A percentile compares a stretch with the other conserved stretches of the same genome.
Conservation (phyloP, 441 rosid species). For the Populus hybrid region DNA sequence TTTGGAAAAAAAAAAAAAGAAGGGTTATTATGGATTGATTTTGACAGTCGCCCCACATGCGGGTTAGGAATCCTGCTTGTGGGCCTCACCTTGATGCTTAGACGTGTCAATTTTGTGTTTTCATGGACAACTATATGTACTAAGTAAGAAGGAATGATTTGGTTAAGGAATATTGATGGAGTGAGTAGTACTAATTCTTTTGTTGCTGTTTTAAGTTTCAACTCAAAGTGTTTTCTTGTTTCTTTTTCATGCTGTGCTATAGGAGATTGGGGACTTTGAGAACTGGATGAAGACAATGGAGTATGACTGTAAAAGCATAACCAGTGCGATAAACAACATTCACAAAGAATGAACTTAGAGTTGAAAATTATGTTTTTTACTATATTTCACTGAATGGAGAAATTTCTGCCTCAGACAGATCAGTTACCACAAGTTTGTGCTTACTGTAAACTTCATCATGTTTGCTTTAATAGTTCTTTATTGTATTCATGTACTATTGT, state of each 20-base stretch:
- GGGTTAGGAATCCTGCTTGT: not conserved
- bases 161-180: not conserved
- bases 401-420: not conserved
- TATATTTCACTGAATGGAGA: not conserved
- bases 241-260: not conserved
- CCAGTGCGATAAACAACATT: constrained; percentile 60
- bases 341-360: constrained; percentile 34
- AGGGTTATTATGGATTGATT: not conserved
- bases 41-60: not conserved
- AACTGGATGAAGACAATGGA: constrained; percentile 94
- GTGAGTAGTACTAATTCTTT: not conserved
- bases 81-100: not conserved
- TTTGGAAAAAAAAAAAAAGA: not conserved
- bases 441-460: not conserved
- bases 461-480: not conserved
- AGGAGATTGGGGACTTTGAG: constrained; percentile 92
- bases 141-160: not conserved
- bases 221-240: not conserved
- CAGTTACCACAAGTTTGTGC: not conserved
- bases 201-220: not conserved
- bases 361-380: not conserved
- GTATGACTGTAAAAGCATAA: constrained; percentile 70
- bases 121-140: not conserved
- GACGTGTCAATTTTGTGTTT: not conserved
- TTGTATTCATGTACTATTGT: not conserved